Base-by-base conservation (phyloP, 192 early-diverging fungal species). In the Chytriomyces confervae region DNA sequence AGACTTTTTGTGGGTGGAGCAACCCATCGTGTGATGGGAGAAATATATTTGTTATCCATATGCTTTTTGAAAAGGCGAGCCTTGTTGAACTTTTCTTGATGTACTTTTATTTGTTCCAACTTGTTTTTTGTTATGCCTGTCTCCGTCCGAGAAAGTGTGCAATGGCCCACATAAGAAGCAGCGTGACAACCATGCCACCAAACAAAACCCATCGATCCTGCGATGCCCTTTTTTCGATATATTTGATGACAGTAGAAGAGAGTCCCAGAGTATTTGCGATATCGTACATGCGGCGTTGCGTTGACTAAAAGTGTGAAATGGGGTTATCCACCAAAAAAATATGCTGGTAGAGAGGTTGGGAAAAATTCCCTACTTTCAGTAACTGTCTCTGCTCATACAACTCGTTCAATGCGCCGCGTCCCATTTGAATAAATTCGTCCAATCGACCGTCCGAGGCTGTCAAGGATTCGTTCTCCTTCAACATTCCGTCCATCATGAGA, bases 371-470 rank as follows among this genome's bases (percentile, higher is more conserved):
- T 44, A 84, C 85, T 81, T 88, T 88, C 10, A 88, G 66, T 66
- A 84, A 82, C n/a, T 75, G 64, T 46, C 85, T 61, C 76, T 88
- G 87, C 66, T 87, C 85, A 48, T 82, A 80, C 61, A 88, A 66
- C 50, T 88, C 87, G 60, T 78, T 68, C 67, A 88, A 48, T n/a
- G 80, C 82, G 0, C 29, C 61, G 45, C 83, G 69, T 3, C 84
- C 85, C 72, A 87, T 82, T 11, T 77, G 24, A 50, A 87, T 76
- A 51, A 79, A 83, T 23, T 83, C 83, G 50, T 87, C 85, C n/a
- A 88, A 29, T 5, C 76, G 66, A 10, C 68, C 23, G 1, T 63
- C 78, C 5, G 78, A 51, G 4, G 53, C 61, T 20, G 72, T 64
- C 47, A 88, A 65, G 2, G 53, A 65, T 6, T 82, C 66, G 63